A percentile compares a stretch with the other conserved stretches of the same genome.
These are phyloP conservation scores for Xylaria venustula DNA, from an alignment of 495 filamentous ascomycete species.

Conservation along the genomic window DNA sequence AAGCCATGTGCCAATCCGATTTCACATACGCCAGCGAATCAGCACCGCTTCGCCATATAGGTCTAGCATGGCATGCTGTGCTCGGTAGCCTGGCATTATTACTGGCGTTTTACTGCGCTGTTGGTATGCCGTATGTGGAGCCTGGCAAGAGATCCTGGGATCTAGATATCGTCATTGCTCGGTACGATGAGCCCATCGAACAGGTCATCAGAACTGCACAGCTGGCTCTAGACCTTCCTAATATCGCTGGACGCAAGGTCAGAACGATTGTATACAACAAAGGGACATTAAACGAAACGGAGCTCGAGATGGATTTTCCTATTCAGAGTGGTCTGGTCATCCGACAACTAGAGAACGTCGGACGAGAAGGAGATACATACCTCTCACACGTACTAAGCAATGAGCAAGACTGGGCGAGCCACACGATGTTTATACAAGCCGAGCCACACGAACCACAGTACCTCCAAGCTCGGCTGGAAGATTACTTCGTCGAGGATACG, in stretches of 20 bases:
- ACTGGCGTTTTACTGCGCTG: constrained; percentile 5
- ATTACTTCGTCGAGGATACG: constrained; percentile 13
- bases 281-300: constrained; percentile 8
- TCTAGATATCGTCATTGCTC: constrained; percentile 12
- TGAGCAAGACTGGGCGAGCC: constrained; percentile 17
- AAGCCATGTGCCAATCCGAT: constrained; percentile 3
- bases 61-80: constrained; percentile 7
- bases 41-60: not conserved
- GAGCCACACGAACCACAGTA: constrained; percentile 13
- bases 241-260: constrained; percentile 9
- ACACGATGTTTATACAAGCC: constrained; percentile 15
- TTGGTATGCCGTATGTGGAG: not conserved
- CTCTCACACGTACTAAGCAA: constrained; percentile 8
- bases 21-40: not conserved
- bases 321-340: constrained; percentile 9
- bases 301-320: constrained; percentile 4
- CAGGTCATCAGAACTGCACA: constrained; percentile 10
- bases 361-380: constrained; percentile 16
- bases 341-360: constrained; percentile 10
- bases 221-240: constrained; percentile 6
- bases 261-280: constrained; percentile 18
- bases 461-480: constrained; percentile 12
- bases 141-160: constrained; percentile 9
- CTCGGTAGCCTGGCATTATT: constrained; percentile 1
- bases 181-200: constrained; percentile 16